Percentiles rank a stretch among this genome's conserved stretches.
These are phyloP conservation scores for Pseudotulostoma volvatum DNA, from an alignment of 495 filamentous ascomycete genomes.

Conservation along the genomic window DNA sequence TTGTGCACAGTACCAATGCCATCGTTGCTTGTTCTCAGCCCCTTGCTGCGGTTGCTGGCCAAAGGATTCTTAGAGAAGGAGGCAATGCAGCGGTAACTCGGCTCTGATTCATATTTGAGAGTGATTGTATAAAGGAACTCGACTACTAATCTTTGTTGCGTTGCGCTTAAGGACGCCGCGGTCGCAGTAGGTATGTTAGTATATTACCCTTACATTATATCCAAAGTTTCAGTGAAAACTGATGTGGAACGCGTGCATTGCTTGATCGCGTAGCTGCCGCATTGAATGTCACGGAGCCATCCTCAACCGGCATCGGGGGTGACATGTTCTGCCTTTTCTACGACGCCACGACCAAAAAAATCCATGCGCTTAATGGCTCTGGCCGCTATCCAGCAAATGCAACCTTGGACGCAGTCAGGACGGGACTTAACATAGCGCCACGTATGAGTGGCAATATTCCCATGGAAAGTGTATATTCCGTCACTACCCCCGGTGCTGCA, in stretches of 20 bases:
- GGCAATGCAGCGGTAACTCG: slow-evolving; percentile 86
- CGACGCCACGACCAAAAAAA: slow-evolving; percentile 60
- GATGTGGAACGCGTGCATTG: no score
- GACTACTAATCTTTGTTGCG: neutral
- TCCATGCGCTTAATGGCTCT: slow-evolving; percentile 80
- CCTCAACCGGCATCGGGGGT: slow-evolving; percentile 89
- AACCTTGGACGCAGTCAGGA: slow-evolving; percentile 51
- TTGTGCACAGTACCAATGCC: slow-evolving; percentile 83
- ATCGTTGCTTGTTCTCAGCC: slow-evolving; percentile 89
- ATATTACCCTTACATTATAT: neutral
- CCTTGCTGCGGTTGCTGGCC: slow-evolving; percentile 73
- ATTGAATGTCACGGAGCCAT: slow-evolving; percentile 85
- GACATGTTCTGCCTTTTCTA: slow-evolving; percentile 98
- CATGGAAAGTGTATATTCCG: slow-evolving; percentile 58
- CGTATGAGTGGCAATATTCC: slow-evolving; percentile 50
- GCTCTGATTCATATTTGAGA: no score
- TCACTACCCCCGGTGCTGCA: slow-evolving; percentile 77
- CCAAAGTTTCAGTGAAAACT: slow-evolving; percentile 11
- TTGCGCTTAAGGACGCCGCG: slow-evolving; percentile 52
- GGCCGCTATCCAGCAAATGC: slow-evolving; percentile 58
- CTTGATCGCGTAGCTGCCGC: slow-evolving; percentile 42
- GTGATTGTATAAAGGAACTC: no score
- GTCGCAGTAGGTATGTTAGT: slow-evolving; percentile 52
- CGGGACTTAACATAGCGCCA: slow-evolving; percentile 49
- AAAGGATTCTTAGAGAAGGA: slow-evolving; percentile 65